Evolutionary conservation across 441 rosid species (phyloP), one percentile per base, ranked within the genome.

Genomic region (Macaranga tanarius): DNA sequence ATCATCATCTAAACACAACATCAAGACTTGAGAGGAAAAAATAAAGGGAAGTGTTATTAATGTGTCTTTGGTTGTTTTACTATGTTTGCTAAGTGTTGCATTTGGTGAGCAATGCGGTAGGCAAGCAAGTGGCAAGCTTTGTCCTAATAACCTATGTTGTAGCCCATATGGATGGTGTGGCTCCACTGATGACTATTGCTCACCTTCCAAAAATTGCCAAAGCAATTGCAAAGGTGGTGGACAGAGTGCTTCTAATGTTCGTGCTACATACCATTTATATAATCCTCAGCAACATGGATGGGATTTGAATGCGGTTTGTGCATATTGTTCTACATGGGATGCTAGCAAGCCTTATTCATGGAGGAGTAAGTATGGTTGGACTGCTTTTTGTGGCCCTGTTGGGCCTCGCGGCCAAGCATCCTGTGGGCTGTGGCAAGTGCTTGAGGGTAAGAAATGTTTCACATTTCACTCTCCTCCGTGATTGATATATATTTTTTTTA

Each of bases 141-240:
- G 90, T 59, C 67, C 81, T 28, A 77, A 77, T 4, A 81, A 81
- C 77, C 78, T 78, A 2, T 86, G 90, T 40, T 86, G 90, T 40
- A 86, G 88, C 79, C 88, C 81, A 13, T 81, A 28, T 10, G 90
- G 90, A 1, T 84, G 69, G 40, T 84, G 90, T 64, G 90, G 90
- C 40, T 68, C 84, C 10, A 84, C 82, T 10, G 84, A 82, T 20
- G 86, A 84, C 2, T 78, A 83, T 25, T 86, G 90, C 57, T 83
- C 82, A 0, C 88, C 83, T 28, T 75, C 67, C 28, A 73, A 81
- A 20, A 73, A 70, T 6, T 85, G 87, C 55, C 86, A 87, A 45
- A 85, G 85, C 65, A 78, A 78, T 45, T 63, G 84, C 57, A 78
- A 40, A 15, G 67, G 73, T 2, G 48, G 64, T 7, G 79, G 67